phyloP scores from a whole-genome alignment of 306 rosid species.

The Quercus mongolica region DNA sequence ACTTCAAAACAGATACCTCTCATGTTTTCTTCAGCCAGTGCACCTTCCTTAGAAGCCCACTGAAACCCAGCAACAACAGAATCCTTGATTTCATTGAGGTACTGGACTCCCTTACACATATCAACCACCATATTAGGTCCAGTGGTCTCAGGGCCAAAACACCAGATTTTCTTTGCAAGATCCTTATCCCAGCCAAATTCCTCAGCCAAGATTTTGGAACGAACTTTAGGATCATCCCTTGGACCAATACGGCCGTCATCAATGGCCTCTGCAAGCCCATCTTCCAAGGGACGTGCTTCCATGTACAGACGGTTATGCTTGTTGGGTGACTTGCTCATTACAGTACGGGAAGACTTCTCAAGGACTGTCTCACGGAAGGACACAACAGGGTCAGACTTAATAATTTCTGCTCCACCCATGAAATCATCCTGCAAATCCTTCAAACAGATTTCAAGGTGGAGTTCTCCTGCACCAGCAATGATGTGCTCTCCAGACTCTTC shows the following conservation, averaged over 20 bases:
- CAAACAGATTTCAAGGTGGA: conserved; percentile 90
- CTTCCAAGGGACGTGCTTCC: conserved; percentile 66
- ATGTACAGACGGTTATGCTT: conserved; percentile 89
- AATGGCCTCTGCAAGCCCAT: conserved; percentile 73
- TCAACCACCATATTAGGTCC: conserved; percentile 95
- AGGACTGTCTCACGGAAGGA: conserved; percentile 92
- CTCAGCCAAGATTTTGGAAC: conserved; percentile 62
- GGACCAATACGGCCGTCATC: conserved; percentile 81
- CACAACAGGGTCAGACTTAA: conserved; percentile 83
- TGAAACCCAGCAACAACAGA: conserved; percentile 80
- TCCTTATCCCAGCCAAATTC: conserved; percentile 83
- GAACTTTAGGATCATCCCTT: conserved; percentile 69
- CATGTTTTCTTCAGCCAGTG: conserved; percentile 78
- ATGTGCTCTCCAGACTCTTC: conserved; percentile 97
- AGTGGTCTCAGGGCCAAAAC: conserved; percentile 77
- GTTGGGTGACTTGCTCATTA: conserved; percentile 97
- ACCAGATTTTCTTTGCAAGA: conserved; percentile 89
- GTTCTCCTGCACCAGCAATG: conserved; percentile 96
- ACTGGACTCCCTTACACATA: conserved; percentile 87
- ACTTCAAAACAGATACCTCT: conserved; percentile 75
- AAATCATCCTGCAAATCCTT: conserved; percentile 87
- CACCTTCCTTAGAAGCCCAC: conserved; percentile 91
- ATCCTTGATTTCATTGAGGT: conserved; percentile 78
- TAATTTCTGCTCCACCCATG: conserved; percentile 92
- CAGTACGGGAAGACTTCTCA: conserved; percentile 69